phyloP scores from a whole-genome alignment of 805 yeast genomes.

The Candida ovalis region DNA sequence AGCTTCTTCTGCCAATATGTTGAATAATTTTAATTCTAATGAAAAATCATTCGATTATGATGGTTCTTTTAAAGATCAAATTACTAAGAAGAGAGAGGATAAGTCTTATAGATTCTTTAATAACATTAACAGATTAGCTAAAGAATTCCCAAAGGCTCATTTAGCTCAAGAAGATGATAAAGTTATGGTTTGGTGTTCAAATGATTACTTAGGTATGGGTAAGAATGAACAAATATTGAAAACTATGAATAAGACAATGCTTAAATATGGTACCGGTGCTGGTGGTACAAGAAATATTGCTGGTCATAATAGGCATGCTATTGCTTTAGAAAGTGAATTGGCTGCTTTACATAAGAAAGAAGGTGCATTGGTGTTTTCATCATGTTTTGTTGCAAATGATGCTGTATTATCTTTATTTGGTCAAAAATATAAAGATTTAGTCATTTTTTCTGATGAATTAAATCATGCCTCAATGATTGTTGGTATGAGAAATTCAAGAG shows the following conservation, averaged over 20 bases:
- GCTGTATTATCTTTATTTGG: conserved; percentile 90
- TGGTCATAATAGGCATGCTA: conserved; percentile 92
- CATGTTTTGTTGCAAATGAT: conserved; percentile 96
- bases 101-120: conserved; percentile 94
- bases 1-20: conserved; percentile 31
- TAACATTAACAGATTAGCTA: conserved; percentile 93
- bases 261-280: conserved; percentile 95
- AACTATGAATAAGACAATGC: conserved; percentile 75
- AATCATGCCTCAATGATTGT: conserved; percentile 98
- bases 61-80: conserved; percentile 62
- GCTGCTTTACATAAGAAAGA: conserved; percentile 93
- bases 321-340: conserved; percentile 76
- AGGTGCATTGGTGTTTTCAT: conserved; percentile 90
- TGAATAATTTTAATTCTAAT: conserved; percentile 33
- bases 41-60: conserved; percentile 66
- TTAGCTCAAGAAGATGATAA: conserved; percentile 68
- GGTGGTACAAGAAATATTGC: conserved; percentile 99
- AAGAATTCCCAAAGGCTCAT: conserved; percentile 92
- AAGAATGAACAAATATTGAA: conserved; percentile 67
- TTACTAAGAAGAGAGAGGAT: conserved; percentile 74
- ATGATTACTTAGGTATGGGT: conserved; percentile 96
- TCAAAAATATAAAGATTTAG: conserved; percentile 82
- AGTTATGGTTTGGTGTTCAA: conserved; percentile 99
- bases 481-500: conserved; percentile 88
- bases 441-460: conserved; percentile 86